Evolutionary conservation across 176 grass and related monocot species (phyloP).

Genomic region (Cenchrus purpureus): DNA sequence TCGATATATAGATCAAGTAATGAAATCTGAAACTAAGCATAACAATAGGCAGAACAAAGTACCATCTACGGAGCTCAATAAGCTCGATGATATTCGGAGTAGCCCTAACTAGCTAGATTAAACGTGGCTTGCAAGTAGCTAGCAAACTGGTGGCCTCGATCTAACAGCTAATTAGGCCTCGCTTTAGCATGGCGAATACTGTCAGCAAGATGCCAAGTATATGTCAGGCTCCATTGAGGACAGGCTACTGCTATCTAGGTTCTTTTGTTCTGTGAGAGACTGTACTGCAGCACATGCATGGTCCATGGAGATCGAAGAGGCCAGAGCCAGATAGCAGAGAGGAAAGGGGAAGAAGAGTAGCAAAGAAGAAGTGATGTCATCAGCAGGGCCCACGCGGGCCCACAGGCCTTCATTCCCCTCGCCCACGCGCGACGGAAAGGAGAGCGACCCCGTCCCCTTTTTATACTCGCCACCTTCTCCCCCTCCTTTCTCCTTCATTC

Average conservation of each 20-base stretch:
- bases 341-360: background rate
- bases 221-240: conserved; percentile 1
- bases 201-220: conserved; percentile 10
- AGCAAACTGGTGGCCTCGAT: conserved; percentile 17
- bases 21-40: background rate
- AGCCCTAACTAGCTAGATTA: conserved; percentile 19
- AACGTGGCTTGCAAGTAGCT: conserved; percentile 28
- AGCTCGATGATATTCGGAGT: background rate
- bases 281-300: conserved; percentile 23
- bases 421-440: conserved; percentile 69
- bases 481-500: conserved; percentile 37
- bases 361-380: conserved; percentile 52
- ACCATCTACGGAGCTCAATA: background rate
- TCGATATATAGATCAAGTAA: background rate
- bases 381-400: conserved; percentile 5
- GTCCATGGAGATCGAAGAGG: conserved; percentile 39
- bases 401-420: conserved; percentile 50
- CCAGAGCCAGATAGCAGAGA: background rate
- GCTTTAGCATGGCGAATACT: background rate
- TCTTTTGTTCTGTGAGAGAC: conserved; percentile 25
- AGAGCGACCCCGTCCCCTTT: conserved; percentile 43
- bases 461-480: conserved; percentile 58
- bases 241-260: conserved; percentile 27
- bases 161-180: background rate
- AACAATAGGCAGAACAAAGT: background rate